Evolutionary conservation across 202 grass and related monocot species (phyloP).

Genomic region (Panicum virgatum): DNA sequence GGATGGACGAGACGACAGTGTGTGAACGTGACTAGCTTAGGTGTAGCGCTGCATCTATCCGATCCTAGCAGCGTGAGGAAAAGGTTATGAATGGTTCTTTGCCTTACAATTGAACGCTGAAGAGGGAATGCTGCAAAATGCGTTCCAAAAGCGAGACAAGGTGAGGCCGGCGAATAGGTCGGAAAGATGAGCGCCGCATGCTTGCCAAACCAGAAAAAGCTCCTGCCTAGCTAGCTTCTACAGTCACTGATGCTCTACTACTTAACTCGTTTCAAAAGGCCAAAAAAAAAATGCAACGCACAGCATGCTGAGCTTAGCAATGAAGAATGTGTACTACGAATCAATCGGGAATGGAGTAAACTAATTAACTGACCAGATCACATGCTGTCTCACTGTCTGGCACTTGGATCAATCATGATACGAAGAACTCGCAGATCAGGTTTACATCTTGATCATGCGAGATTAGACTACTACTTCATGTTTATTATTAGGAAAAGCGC

Average conservation of each 20-base stretch:
- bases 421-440: background rate
- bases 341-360: background rate
- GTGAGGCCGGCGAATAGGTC: background rate
- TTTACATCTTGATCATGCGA: slow-evolving; percentile 29
- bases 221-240: background rate
- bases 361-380: background rate
- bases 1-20: background rate
- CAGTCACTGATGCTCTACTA: background rate
- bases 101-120: background rate
- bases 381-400: background rate
- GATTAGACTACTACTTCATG: slow-evolving; percentile 19
- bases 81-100: slow-evolving; percentile 13
- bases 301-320: background rate
- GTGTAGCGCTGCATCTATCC: background rate
- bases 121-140: slow-evolving; percentile 49
- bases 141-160: slow-evolving; percentile 49
- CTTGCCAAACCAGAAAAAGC: slow-evolving; percentile 5
- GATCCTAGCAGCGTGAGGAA: slow-evolving; percentile 9
- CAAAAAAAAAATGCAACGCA: background rate
- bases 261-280: background rate
- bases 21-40: slow-evolving; percentile 39
- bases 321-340: background rate
- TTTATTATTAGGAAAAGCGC: background rate
- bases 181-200: background rate
- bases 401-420: slow-evolving; percentile 34